A percentile compares a stretch with the other conserved stretches of the same genome.
Evolutionary conservation across 352 stramenopile species (phyloP).

Genomic region (Pythium sp.): DNA sequence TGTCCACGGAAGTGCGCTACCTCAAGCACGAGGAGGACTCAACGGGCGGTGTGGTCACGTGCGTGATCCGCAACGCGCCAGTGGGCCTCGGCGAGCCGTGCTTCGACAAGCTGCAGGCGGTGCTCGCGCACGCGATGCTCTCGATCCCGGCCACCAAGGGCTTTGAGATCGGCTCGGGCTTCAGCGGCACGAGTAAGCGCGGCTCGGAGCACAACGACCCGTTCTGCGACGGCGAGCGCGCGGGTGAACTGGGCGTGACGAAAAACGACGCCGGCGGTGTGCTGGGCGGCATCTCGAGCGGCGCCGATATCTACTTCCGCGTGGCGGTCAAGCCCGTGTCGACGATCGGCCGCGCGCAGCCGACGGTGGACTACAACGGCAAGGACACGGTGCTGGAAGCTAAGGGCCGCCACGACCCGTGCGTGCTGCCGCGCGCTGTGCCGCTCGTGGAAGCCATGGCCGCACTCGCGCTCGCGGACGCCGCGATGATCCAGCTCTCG

Average conservation of each 20-base stretch:
- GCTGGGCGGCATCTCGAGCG: constrained; percentile 98
- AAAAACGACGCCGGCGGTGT: constrained; percentile 93
- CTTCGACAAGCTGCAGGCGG: constrained; percentile 99
- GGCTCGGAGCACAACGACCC: constrained; percentile 99
- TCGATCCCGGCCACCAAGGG: constrained; percentile 98
- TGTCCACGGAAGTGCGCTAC: constrained; percentile 94
- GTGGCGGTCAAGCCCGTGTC: constrained; percentile 99
- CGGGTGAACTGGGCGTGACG: constrained; percentile 68
- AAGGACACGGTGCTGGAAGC: constrained; percentile 94
- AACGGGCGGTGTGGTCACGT: constrained; percentile 95
- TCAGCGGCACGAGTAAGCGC: constrained; percentile 94
- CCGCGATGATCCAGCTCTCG: constrained; percentile 95
- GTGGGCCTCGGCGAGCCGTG: constrained; percentile 96
- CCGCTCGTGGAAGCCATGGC: constrained; percentile 99
- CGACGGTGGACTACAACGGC: constrained; percentile 94
- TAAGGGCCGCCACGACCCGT: constrained; percentile 98
- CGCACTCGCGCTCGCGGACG: constrained; percentile 94
- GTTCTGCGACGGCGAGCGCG: constrained; percentile 80
- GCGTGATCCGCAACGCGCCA: constrained; percentile 95
- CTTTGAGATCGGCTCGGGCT: constrained; percentile 96
- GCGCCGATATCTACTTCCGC: constrained; percentile 97
- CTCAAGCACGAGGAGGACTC: constrained; percentile 90
- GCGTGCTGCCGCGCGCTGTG: constrained; percentile 95
- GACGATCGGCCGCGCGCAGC: constrained; percentile 96
- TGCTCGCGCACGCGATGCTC: constrained; percentile 98